Conservation (phyloP, 2,329 filamentous ascomycete genomes). For the Colletotrichum eleusines region DNA sequence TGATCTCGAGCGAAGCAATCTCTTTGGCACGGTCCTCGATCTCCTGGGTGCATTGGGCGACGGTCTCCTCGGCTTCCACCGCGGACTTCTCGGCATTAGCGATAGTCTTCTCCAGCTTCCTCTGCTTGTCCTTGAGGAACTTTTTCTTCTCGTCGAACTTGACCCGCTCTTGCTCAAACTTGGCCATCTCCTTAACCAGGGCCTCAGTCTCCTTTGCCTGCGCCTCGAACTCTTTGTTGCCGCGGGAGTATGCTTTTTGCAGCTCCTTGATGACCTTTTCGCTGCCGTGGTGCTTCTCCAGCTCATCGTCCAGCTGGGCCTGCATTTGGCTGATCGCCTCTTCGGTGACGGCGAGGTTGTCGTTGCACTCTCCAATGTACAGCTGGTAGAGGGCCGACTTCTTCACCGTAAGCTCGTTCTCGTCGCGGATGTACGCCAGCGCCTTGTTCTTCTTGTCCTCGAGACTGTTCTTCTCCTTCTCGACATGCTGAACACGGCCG, state of each 20-base stretch:
- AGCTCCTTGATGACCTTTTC: constrained; percentile 92
- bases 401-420: constrained; percentile 92
- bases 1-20: constrained; percentile 79
- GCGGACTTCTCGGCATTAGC: constrained; percentile 80
- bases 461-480: constrained; percentile 93
- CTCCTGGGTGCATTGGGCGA: constrained; percentile 82
- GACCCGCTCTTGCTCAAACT: constrained; percentile 95
- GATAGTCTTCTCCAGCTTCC: constrained; percentile 93
- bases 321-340: constrained; percentile 95
- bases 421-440: constrained; percentile 86
- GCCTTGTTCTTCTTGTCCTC: constrained; percentile 98
- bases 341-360: constrained; percentile 89
- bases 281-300: constrained; percentile 91
- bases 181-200: constrained; percentile 87
- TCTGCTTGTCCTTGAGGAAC: constrained; percentile 89
- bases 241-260: constrained; percentile 84
- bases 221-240: constrained; percentile 84
- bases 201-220: constrained; percentile 85
- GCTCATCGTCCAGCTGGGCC: constrained; percentile 83
- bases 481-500: constrained; percentile 93
- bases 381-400: constrained; percentile 94
- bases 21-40: constrained; percentile 82
- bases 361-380: constrained; percentile 86
- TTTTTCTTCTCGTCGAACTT: constrained; percentile 99
- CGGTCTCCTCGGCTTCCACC: constrained; percentile 80